A percentile compares a stretch with the other conserved stretches of the same genome.
phyloP scores from a whole-genome alignment of 1,139 yeast genomes.

The Yamadazyma dushanensis region DNA sequence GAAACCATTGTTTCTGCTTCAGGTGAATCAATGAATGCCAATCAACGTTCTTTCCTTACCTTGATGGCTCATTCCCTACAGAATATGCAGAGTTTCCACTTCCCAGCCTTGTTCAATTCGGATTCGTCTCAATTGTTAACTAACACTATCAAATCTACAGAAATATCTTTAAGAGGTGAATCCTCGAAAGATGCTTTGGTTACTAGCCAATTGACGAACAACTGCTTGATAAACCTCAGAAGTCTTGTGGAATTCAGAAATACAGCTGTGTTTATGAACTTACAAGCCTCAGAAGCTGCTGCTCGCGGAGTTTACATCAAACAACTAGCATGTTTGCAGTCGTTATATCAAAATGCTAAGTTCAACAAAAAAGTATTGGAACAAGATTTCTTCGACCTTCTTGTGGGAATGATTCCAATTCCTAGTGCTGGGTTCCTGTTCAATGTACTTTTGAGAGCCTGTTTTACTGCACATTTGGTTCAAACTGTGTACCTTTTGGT shows the following conservation, averaged over 20 bases:
- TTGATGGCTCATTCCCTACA: constrained; percentile 38
- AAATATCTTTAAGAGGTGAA: constrained; percentile 65
- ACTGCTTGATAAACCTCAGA: constrained; percentile 57
- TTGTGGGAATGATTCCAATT: constrained; percentile 50
- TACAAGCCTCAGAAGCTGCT: constrained; percentile 23
- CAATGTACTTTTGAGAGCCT: constrained; percentile 40
- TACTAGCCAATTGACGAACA: constrained; percentile 59
- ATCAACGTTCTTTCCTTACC: constrained; percentile 29
- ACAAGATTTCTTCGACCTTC: constrained; percentile 53
- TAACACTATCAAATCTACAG: constrained; percentile 62
- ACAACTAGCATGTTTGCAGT: constrained; percentile 35
- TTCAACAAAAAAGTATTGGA: constrained; percentile 35
- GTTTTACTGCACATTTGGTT: constrained; percentile 41
- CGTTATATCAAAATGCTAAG: constrained; percentile 24
- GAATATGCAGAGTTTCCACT: constrained; percentile 35
- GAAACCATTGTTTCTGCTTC: constrained; percentile 6
- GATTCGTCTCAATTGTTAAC: constrained; percentile 42
- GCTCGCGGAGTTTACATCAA: constrained; percentile 29
- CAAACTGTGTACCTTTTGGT: constrained; percentile 31
- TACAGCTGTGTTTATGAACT: constrained; percentile 31
- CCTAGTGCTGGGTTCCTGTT: constrained; percentile 38
- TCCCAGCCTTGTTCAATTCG: constrained; percentile 40
- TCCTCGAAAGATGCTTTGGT: constrained; percentile 40
- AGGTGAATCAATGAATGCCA: constrained; percentile 12
- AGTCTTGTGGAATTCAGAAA: constrained; percentile 48